Evolutionary conservation across 495 filamentous ascomycete species (phyloP).

Genomic region (Trichoderma erinaceum): DNA sequence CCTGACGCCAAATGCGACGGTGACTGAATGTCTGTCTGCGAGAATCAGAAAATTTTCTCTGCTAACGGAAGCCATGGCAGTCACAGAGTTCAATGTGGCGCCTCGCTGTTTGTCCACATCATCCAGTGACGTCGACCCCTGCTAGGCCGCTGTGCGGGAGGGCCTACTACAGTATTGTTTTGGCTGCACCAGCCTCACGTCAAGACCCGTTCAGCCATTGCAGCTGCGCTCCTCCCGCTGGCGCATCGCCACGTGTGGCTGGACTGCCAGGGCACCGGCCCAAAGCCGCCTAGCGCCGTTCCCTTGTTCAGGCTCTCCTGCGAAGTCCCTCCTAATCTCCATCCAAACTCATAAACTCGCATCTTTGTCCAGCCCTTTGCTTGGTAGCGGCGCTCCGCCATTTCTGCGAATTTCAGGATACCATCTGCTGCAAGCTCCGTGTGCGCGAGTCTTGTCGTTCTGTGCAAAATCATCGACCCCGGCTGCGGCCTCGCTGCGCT

Average conservation of each 20-base stretch:
- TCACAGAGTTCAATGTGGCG: background rate
- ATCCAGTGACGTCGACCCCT: conserved; percentile 9
- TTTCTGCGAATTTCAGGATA: background rate
- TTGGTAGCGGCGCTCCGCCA: conserved; percentile 3
- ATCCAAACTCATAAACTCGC: conserved; percentile 8
- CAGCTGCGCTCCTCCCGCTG: background rate
- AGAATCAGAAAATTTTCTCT: background rate
- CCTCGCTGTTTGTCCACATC: background rate
- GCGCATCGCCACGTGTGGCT: conserved; percentile 10
- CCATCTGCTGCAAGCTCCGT: background rate
- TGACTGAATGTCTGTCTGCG: no score
- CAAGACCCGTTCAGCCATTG: background rate
- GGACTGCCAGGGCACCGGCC: background rate
- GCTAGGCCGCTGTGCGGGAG: background rate
- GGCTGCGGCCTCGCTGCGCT: background rate
- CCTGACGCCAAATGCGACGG: no score
- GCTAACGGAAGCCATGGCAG: background rate
- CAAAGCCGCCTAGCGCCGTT: background rate
- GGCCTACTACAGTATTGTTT: background rate
- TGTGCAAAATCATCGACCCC: background rate
- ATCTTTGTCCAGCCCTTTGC: background rate
- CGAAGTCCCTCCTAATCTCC: conserved; percentile 2
- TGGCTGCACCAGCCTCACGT: background rate
- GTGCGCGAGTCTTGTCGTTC: background rate
- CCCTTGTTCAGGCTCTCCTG: background rate